Percentiles rank a stretch among this genome's conserved stretches.
These are phyloP conservation scores for Chrysanthemum makinoi DNA, from an alignment of 129 eudicot species.

Conservation along the genomic window DNA sequence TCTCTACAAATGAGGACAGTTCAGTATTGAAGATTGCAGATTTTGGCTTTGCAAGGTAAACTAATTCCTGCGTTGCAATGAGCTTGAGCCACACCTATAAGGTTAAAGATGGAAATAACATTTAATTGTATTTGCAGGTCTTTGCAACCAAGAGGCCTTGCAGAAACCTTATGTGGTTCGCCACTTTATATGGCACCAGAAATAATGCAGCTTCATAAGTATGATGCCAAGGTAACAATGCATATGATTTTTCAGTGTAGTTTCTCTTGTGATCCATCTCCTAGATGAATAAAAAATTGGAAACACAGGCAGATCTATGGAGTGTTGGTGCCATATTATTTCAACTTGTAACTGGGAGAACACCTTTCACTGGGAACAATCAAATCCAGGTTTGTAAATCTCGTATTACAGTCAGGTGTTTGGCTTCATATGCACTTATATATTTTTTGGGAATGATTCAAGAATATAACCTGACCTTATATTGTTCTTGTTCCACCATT, in stretches of 20 bases:
- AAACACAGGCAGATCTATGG: constrained; percentile 98
- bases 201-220: constrained; percentile 88
- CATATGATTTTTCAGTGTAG: constrained; percentile 2
- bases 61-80: not conserved
- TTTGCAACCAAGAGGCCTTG: constrained; percentile 86
- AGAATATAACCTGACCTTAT: too few relatives aligned
- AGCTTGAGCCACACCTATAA: not conserved
- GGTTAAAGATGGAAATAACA: constrained; percentile 1
- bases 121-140: constrained; percentile 54
- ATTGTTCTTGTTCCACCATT: too few relatives aligned
- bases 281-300: constrained; percentile 31
- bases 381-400: constrained; percentile 66
- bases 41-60: constrained; percentile 96
- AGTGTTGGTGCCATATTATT: constrained; percentile 93
- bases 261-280: not conserved
- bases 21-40: constrained; percentile 91
- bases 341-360: constrained; percentile 93
- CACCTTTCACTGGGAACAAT: constrained; percentile 86
- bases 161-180: constrained; percentile 96
- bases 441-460: too few relatives aligned
- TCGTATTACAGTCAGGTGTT: constrained; percentile 17
- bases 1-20: constrained; percentile 69
- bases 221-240: constrained; percentile 79
- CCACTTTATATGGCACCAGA: constrained; percentile 94
- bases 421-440: constrained; percentile 10